Base-by-base conservation (phyloP, 1,284 basidiomycete species). In the Malassezia obtusa region DNA sequence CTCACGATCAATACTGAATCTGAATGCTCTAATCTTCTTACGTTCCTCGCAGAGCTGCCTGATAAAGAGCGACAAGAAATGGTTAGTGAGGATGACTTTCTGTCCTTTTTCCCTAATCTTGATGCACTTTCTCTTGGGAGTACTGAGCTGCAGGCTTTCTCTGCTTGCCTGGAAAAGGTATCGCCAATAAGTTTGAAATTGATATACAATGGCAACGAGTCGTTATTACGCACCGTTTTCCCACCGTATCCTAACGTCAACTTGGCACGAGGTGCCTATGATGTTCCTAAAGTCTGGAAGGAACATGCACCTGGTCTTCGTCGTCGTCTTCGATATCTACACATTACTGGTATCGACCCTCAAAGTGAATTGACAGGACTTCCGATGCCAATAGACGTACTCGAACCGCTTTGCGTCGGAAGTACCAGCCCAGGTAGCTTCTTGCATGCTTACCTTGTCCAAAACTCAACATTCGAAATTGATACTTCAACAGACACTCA, bases 1-100 rank as follows among this genome's bases (percentile, higher is more conserved):
- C 59, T 67, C 31, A 61, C 60, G 35, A 53, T 67, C 22, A 58
- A 65, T 8, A 62, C 58, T 2, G 40, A 26, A 26, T 22, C 21
- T 15, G 17, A n/a, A n/a, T 32, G 36, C 10, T 17, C 21, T 9
- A 39, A 40, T 24, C 28, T 49, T 24, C 22, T 58, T 7, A 49
- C 49, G 22, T 14, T 19, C 21, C 46, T 54, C 15, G 19, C 30
- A 24, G 32, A 37, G 17, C 36, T 49, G 14, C 14, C 49, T 17
- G 52, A 43, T 17, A 22, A 30, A 6, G 30, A 19, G 1, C 26
- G 28, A 11, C 11, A 21, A 12, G 9, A 14, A 4, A 45, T 45
- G 43, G 32, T 45, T 15, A 30, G 24, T 17, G 43, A 30, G 30
- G 15, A 17, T 26, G 17, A 41, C 3, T 36, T 26, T 10, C 28